Conservation (phyloP, 495 filamentous ascomycete genomes). For the Clohesyomyces aquaticus region DNA sequence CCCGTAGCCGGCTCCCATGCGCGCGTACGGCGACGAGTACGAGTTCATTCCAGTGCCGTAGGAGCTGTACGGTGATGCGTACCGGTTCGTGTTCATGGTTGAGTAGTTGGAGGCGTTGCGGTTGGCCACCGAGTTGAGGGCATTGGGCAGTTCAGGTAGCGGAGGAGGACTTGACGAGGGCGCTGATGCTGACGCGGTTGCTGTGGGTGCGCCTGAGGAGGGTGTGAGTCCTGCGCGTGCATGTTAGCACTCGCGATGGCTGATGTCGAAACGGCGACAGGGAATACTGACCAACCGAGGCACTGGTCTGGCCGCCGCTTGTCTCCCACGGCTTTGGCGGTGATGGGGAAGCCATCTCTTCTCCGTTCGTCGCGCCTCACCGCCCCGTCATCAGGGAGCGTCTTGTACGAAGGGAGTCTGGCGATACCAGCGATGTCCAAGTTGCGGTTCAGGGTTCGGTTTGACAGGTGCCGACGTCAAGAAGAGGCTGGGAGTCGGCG, state of each 20-base stretch:
- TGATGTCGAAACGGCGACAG: not conserved
- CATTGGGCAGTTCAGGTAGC: slow-evolving; percentile 78
- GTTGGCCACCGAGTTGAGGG: slow-evolving; percentile 76
- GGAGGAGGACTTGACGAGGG: slow-evolving; percentile 61
- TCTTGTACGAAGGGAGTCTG: not conserved
- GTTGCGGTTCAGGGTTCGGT: not conserved
- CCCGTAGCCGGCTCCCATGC: slow-evolving; percentile 55
- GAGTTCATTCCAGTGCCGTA: slow-evolving; percentile 54
- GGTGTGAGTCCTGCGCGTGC: slow-evolving; percentile 29
- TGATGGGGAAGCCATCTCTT: slow-evolving; percentile 75
- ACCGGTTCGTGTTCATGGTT: slow-evolving; percentile 68
- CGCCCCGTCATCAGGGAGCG: slow-evolving; percentile 36
- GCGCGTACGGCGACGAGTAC: slow-evolving; percentile 69
- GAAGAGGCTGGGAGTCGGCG: slow-evolving; percentile 18
- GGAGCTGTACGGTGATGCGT: slow-evolving; percentile 51
- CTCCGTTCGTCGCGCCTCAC: slow-evolving; percentile 35
- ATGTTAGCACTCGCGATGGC: slow-evolving; percentile 13
- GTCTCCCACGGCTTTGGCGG: slow-evolving; percentile 97
- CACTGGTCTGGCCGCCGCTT: slow-evolving; percentile 59
- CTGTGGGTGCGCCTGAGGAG: slow-evolving; percentile 49
- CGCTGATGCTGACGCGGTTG: slow-evolving; percentile 51
- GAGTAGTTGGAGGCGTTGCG: slow-evolving; percentile 82
- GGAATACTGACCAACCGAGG: slow-evolving; percentile 49
- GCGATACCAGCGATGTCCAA: too few relatives aligned
- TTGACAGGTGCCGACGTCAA: slow-evolving; percentile 18